A percentile compares a stretch with the other conserved stretches of the same genome.
phyloP scores from a whole-genome alignment of 805 yeast genomes.

The Nakazawaea laoshanensis region DNA sequence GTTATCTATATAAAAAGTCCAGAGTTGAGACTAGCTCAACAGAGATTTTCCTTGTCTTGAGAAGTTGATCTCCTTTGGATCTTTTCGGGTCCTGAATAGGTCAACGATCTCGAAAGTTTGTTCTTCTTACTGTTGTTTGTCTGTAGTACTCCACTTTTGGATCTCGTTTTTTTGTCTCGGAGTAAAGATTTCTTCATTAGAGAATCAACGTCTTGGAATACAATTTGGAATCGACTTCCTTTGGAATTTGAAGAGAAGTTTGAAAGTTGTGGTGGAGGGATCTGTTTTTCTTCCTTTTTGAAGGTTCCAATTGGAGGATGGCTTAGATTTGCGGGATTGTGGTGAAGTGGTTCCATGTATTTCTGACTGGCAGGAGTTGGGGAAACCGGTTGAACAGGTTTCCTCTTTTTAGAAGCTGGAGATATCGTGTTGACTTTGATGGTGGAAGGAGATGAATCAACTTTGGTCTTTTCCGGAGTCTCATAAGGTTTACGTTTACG shows the following conservation, averaged over 20 bases:
- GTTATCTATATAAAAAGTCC: neutral
- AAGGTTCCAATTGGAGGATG: conserved; percentile 12
- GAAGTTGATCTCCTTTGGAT: neutral
- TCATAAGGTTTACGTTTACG: conserved; percentile 3
- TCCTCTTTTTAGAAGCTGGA: conserved; percentile 8
- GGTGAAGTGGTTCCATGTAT: neutral
- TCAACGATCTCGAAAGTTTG: conserved; percentile 4
- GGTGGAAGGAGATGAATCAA: conserved; percentile 10
- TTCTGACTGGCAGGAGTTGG: conserved; percentile 8
- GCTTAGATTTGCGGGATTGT: neutral
- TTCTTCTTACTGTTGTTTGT: conserved; percentile 9
- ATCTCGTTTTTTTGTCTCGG: conserved; percentile 6
- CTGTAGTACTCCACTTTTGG: conserved; percentile 9
- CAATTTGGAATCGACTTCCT: conserved; percentile 8
- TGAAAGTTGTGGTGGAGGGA: neutral
- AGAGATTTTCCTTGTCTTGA: neutral
- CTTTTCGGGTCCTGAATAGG: conserved; percentile 4
- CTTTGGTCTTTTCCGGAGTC: conserved; percentile 10
- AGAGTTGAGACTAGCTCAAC: no score
- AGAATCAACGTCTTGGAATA: conserved; percentile 12
- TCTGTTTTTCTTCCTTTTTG: conserved; percentile 10
- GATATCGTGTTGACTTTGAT: conserved; percentile 9
- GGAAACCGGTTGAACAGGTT: conserved; percentile 2
- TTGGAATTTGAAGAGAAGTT: conserved; percentile 3
- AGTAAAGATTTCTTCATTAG: conserved; percentile 8